Conservation (phyloP, 306 rosid genomes). For the Albizia julibrissin region DNA sequence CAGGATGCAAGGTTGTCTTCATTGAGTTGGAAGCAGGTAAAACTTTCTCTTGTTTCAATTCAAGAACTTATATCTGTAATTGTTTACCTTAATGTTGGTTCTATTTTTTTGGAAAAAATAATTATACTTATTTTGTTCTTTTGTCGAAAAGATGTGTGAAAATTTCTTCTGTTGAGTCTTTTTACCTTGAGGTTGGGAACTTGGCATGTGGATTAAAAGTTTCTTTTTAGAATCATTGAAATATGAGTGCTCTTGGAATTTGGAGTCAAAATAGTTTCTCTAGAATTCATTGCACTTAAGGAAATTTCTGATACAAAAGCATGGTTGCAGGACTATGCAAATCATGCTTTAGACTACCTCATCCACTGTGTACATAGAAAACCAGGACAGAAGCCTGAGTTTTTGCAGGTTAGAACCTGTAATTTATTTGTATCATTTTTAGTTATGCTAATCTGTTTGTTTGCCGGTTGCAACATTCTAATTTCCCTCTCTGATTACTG, state of each 20-base stretch:
- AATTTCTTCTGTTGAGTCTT: neutral
- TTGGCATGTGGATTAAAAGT: neutral
- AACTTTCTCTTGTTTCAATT: slow-evolving; percentile 14
- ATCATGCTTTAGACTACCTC: slow-evolving; percentile 64
- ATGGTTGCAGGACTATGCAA: slow-evolving; percentile 64
- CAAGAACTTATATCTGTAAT: neutral
- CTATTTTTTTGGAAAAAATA: neutral
- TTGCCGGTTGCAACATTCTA: neutral
- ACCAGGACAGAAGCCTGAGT: slow-evolving; percentile 53
- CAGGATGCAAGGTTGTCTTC: slow-evolving; percentile 68
- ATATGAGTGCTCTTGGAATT: neutral
- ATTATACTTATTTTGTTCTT: neutral
- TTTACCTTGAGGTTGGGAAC: neutral
- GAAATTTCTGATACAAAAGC: slow-evolving; percentile 32
- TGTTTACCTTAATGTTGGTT: neutral
- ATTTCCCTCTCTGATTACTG: neutral
- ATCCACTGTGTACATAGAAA: slow-evolving; percentile 59
- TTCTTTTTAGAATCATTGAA: slow-evolving; percentile 20
- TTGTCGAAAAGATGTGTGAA: neutral
- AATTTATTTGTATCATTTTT: slow-evolving; percentile 21
- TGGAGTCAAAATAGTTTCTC: slow-evolving; percentile 4
- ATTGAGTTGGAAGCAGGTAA: slow-evolving; percentile 77
- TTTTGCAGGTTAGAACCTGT: slow-evolving; percentile 54
- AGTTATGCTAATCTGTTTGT: slow-evolving; percentile 5
- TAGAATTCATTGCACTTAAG: neutral